Base-by-base conservation (phyloP, 441 rosid genomes). In the Corymbia citriodora region DNA sequence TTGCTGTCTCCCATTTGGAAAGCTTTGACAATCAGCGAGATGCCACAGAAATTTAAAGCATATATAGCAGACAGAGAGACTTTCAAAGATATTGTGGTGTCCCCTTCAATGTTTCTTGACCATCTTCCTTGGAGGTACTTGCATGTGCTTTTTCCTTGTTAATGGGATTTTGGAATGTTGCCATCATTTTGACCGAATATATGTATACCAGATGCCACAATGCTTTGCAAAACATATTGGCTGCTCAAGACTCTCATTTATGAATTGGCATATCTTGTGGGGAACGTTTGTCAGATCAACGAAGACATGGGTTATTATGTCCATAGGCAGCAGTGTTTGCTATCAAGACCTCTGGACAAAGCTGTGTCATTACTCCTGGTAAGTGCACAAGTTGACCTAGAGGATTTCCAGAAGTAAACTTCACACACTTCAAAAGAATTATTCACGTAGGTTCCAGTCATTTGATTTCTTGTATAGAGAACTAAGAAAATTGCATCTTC, bases 61-160 rank as follows among this genome's bases (percentile, higher is more conserved):
- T 96, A 94, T 90, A 53, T 98, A 88, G 96, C 96, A 27, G 94
- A 96, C 88, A 94, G 96, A 93, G 95, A 96, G 91, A 91, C 91
- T 91, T 96, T 98, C 88, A 95, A 92, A 89, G 99, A 97, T 89
- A 94, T 98, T 10, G 93, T 96, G 57, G 98, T 98, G n/a, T 96
- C 98, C 87, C 97, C 95, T 89, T 93, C 95, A 70, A 98, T 98
- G 99, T 98, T 98, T 92, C 94, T 97, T 90, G 99, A 98, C 92
- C 99, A 98, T 94, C 96, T 97, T 54, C 99, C 99, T 31, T 97
- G 99, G 99, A 97, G 98, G 99, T 96, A 95, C 49, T 40, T 31
- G 45, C 88, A 55, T 59, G 40, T 5, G 25, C 21, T 55, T 86
- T 50, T 31, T 12, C 27, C 68, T 87, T 87, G 12, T 33, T 8